phyloP scores from a whole-genome alignment of 1,284 basidiomycete genomes.

The Acaromyces ingoldii region DNA sequence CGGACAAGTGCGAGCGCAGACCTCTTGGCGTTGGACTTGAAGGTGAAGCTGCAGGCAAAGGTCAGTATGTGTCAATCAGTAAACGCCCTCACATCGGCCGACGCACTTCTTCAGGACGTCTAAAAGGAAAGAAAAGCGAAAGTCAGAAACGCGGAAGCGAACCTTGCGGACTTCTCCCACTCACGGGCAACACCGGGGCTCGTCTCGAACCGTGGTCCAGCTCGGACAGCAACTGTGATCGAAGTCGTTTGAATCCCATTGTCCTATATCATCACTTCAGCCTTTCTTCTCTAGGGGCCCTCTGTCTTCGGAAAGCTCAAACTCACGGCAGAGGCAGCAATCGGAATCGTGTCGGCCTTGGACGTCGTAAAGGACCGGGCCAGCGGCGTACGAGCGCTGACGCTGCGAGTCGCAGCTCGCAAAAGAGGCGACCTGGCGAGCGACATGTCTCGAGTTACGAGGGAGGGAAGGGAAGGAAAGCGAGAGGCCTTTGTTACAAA shows the following conservation, averaged over 20 bases:
- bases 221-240: slow-evolving; percentile 43
- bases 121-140: background rate
- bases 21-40: slow-evolving; percentile 55
- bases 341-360: slow-evolving; percentile 6
- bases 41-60: slow-evolving; percentile 23
- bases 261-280: slow-evolving; percentile 14
- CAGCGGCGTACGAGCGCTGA: no score
- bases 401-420: no score
- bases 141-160: background rate
- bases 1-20: slow-evolving; percentile 86
- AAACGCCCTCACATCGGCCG: background rate
- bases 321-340: slow-evolving; percentile 6
- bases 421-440: no score
- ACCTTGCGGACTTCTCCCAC: background rate
- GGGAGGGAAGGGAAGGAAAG: no score
- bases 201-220: slow-evolving; percentile 40
- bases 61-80: background rate
- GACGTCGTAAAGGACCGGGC: slow-evolving; percentile 4
- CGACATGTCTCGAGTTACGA: no score
- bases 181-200: slow-evolving; percentile 37
- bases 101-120: slow-evolving; percentile 31
- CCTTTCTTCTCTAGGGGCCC: background rate
- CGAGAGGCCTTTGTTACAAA: no score
- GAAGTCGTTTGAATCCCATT: slow-evolving; percentile 38
- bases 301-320: no score